Conservation (phyloP, 352 stramenopile species). For the Phytophthora cryptogea region DNA sequence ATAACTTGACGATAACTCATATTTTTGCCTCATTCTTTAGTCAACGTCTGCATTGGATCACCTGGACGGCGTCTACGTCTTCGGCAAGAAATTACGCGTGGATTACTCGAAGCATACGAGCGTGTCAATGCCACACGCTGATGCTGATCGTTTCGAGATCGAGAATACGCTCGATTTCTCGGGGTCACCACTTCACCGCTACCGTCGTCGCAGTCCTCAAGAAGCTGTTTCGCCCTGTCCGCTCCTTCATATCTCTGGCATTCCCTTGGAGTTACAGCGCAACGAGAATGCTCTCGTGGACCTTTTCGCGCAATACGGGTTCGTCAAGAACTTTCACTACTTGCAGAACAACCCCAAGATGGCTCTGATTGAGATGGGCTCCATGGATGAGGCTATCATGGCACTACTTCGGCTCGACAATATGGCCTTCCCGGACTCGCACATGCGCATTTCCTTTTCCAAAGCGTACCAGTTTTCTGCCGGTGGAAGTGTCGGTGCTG, state of each 20-base stretch:
- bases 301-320: slow-evolving; percentile 72
- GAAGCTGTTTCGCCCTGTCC: slow-evolving; percentile 69
- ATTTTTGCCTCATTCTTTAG: slow-evolving; percentile 27
- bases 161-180: slow-evolving; percentile 85
- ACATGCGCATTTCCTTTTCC: slow-evolving; percentile 84
- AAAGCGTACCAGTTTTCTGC: slow-evolving; percentile 56
- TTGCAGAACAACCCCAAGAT: slow-evolving; percentile 81
- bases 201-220: slow-evolving; percentile 63
- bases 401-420: slow-evolving; percentile 76
- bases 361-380: slow-evolving; percentile 78
- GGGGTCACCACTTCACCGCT: slow-evolving; percentile 76
- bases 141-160: slow-evolving; percentile 82
- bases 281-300: slow-evolving; percentile 61
- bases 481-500: slow-evolving; percentile 7
- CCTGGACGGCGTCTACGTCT: slow-evolving; percentile 73
- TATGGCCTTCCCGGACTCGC: slow-evolving; percentile 66
- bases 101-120: slow-evolving; percentile 84
- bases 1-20: slow-evolving; percentile 16
- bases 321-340: slow-evolving; percentile 76
- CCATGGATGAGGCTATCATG: slow-evolving; percentile 76
- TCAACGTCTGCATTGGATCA: slow-evolving; percentile 79
- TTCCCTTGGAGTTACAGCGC: slow-evolving; percentile 69
- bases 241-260: slow-evolving; percentile 76
- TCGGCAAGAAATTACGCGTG: slow-evolving; percentile 79
- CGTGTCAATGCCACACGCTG: slow-evolving; percentile 80